These are phyloP conservation scores for Tilletiopsis washingtonensis DNA, from an alignment of 1,284 basidiomycete genomes.

Conservation along the genomic window DNA sequence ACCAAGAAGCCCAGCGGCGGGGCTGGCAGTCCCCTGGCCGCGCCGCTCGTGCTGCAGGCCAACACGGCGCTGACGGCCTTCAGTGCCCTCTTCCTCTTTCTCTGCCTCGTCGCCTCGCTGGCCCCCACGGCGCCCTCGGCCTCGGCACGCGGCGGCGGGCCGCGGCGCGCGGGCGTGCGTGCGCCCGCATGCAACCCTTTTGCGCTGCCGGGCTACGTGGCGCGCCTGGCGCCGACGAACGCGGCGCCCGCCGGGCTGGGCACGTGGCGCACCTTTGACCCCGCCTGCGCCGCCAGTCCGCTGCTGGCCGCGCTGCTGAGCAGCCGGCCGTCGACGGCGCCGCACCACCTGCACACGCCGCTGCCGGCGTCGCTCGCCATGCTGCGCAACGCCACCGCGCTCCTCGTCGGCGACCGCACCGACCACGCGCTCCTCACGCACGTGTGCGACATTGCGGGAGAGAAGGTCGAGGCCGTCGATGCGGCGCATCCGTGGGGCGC, in stretches of 20 bases:
- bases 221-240: conserved; percentile 5
- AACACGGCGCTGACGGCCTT: background rate
- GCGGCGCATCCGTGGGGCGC: conserved; percentile 40
- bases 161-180: background rate
- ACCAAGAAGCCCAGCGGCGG: background rate
- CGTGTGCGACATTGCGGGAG: conserved; percentile 47
- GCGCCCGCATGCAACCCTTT: conserved; percentile 20
- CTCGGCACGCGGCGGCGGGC: background rate
- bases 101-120: background rate
- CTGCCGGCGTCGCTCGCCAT: conserved; percentile 10
- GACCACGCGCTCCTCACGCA: conserved; percentile 47
- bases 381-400: conserved; percentile 47
- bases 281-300: conserved; percentile 18
- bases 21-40: background rate
- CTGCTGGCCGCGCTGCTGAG: conserved; percentile 20
- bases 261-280: conserved; percentile 28
- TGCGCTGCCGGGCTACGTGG: conserved; percentile 25
- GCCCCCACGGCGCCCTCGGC: background rate
- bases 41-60: background rate
- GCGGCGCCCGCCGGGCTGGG: conserved; percentile 14
- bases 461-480: conserved; percentile 40
- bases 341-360: background rate
- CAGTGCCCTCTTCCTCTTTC: background rate
- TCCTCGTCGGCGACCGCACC: conserved; percentile 48
- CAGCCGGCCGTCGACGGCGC: conserved; percentile 10